Evolutionary conservation across 495 filamentous ascomycete species (phyloP).

Genomic region (Aspergillus carlsbadensis): DNA sequence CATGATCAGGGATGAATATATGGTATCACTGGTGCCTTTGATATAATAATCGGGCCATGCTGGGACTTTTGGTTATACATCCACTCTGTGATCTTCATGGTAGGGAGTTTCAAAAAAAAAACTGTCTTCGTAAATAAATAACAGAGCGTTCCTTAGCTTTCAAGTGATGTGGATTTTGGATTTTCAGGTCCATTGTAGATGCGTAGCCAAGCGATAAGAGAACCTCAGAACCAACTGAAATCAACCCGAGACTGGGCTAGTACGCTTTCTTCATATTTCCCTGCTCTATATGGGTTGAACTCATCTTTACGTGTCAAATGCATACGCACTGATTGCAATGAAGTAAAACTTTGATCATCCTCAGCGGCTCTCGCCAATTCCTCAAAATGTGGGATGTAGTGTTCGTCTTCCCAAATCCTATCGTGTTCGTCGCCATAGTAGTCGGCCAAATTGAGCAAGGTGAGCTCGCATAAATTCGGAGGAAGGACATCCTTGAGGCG

Average conservation of each 20-base stretch:
- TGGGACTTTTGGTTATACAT: constrained; percentile 14
- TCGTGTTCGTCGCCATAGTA: not conserved
- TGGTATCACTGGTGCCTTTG: constrained; percentile 23
- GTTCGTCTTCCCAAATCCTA: constrained; percentile 1
- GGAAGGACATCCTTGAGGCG: constrained; percentile 4
- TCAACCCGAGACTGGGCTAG: not conserved
- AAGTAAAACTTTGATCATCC: not conserved
- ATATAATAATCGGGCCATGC: constrained; percentile 19
- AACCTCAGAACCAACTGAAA: constrained; percentile 3
- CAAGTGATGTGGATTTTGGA: not conserved
- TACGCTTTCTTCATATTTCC: not conserved
- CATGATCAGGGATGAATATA: constrained; percentile 31
- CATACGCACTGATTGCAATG: not conserved
- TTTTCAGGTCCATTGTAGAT: not conserved
- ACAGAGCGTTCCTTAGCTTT: not conserved
- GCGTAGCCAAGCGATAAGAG: not conserved
- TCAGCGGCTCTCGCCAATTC: not conserved
- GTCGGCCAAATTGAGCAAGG: not conserved
- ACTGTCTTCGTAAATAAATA: constrained; percentile 1
- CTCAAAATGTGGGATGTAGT: constrained; percentile 2
- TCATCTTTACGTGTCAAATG: not conserved
- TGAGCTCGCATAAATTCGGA: not conserved
- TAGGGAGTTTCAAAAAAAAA: not conserved
- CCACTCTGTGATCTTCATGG: not conserved
- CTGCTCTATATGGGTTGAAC: not conserved